phyloP scores from a whole-genome alignment of 2,329 filamentous ascomycete species.

The Neonectria sp. region DNA sequence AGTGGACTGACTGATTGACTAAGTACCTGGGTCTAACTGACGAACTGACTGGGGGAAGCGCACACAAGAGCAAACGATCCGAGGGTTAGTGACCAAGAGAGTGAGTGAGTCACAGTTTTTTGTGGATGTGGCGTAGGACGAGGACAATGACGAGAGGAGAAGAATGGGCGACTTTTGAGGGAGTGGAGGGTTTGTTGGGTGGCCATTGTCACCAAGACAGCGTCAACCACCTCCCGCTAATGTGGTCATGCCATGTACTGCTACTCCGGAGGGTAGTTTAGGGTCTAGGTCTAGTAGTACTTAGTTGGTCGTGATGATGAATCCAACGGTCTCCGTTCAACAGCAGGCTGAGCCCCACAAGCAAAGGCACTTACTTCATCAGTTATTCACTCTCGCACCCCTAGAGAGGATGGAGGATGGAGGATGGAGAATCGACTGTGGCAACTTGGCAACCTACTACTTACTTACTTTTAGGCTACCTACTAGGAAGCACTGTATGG shows the following conservation, averaged over 20 bases:
- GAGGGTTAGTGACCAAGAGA: not conserved
- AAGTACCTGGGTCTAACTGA: no score
- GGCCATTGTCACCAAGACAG: slow-evolving; percentile 1
- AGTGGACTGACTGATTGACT: not conserved
- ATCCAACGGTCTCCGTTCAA: slow-evolving; percentile 9
- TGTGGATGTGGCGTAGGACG: slow-evolving; percentile 2
- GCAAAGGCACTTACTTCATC: slow-evolving; percentile 1
- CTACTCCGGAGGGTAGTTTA: not conserved
- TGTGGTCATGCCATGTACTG: not conserved
- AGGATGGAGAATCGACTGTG: not conserved
- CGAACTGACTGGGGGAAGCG: not conserved
- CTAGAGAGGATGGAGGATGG: no score
- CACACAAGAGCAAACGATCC: not conserved
- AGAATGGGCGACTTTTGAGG: not conserved
- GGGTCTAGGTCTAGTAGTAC: not conserved
- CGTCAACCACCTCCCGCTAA: slow-evolving; percentile 8
- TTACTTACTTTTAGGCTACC: no score
- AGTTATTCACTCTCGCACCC: not conserved
- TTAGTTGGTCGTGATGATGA: slow-evolving; percentile 7
- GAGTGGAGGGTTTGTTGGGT: not conserved
- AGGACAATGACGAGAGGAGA: not conserved
- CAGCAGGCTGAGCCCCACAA: slow-evolving; percentile 5
- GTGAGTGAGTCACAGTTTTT: not conserved
- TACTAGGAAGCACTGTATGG: not conserved
- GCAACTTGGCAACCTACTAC: no score